Base-by-base conservation (phyloP, 805 yeast species). In the Starmera dryadoides region DNA sequence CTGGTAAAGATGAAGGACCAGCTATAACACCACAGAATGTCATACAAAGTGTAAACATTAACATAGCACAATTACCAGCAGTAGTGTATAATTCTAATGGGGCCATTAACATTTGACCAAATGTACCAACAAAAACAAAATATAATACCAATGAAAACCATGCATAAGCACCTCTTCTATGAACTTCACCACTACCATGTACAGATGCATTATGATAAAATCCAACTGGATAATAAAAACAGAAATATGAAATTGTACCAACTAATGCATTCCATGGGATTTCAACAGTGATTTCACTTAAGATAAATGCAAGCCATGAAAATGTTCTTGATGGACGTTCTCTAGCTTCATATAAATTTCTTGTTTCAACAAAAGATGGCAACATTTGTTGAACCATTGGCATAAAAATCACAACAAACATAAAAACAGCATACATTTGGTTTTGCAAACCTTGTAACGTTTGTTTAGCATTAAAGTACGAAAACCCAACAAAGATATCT, bases 261-360 rank as follows among this genome's bases (percentile, higher is more conserved):
- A 71, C 60, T 4, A 53, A 45, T 16, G 66, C 48, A 35, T 74
- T 71, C 69, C 70, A 73, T 28, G 69, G 63, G 22, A 71, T 57
- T 56, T 75, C 81, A 19, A 71, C 62, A 11, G 65, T 48, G 22
- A 66, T 60, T 50, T 55, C 71, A 54, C 64, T 58, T 45, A 64
- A 38, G 40, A 80, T 58, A 39, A 81, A 75, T 2, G 79, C 76
- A 50, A 66, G 49, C 88, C 88, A 81, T 36, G 77, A 68, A 60
- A 78, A 82, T 3, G 86, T 77, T 54, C 73, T 79, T 1, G 87
- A 77, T 23, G 85, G 84, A 40, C 84, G 70, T 58, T 81, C 89
- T 59, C 89, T 73, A 34, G 73, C 83, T 58, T 81, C 88, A 49
- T 77, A 81, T 29, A 81, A 58, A 44, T 75, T 75, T 62, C 88